Conservation (phyloP, 2,329 filamentous ascomycete genomes). For the Aspergillus luchuensis region DNA sequence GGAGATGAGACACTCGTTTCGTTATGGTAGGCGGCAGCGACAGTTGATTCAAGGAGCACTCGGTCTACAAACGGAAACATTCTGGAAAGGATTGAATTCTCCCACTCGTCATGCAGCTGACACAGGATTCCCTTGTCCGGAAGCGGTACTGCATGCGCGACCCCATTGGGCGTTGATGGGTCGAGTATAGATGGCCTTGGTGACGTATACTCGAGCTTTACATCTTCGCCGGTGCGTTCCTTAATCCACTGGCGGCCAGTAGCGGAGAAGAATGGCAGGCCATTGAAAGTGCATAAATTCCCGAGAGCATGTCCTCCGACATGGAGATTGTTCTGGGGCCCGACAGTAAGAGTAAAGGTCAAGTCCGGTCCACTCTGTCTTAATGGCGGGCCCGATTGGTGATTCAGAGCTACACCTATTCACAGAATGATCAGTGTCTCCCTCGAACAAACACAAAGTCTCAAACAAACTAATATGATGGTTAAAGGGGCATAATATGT, state of each 20-base stretch:
- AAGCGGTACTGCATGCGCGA: background rate
- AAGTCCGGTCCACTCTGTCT: background rate
- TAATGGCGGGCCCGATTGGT: background rate
- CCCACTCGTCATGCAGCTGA: background rate
- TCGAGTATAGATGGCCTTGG: background rate
- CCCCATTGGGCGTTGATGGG: background rate
- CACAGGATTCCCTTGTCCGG: background rate
- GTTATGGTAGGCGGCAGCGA: constrained; percentile 6
- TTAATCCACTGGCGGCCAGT: constrained; percentile 5
- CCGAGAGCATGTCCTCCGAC: background rate
- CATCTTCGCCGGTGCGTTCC: background rate
- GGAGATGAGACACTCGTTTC: background rate
- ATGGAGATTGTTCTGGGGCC: background rate
- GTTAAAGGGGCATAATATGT: too few species aligned
- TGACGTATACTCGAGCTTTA: background rate
- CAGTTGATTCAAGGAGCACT: background rate
- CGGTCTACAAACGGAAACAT: constrained; percentile 3
- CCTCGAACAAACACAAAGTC: too few species aligned
- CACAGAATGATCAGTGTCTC: background rate
- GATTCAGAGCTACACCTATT: background rate
- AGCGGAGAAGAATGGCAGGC: constrained; percentile 7
- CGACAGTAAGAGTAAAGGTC: background rate
- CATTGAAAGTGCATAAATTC: constrained; percentile 2
- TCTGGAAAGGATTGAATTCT: background rate
- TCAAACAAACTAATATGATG: too few species aligned